These are phyloP conservation scores for Beta lomatogona DNA, from an alignment of 179 eudicot genomes.

Conservation along the genomic window DNA sequence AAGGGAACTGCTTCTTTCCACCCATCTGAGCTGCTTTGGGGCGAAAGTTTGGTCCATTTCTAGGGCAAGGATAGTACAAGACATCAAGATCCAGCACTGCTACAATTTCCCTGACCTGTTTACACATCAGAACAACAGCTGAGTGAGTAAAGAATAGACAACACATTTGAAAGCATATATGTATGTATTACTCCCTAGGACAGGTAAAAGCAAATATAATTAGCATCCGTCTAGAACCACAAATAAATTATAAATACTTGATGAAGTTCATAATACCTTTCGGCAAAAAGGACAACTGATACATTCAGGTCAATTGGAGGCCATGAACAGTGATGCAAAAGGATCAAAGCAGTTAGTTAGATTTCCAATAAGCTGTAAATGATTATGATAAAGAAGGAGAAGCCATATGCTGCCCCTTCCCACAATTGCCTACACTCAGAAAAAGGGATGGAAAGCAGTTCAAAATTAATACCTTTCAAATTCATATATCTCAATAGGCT, in stretches of 20 bases:
- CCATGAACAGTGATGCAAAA: conserved; percentile 20
- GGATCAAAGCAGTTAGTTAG: conserved; percentile 11
- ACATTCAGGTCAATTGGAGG: conserved; percentile 23
- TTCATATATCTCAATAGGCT: conserved; percentile 94
- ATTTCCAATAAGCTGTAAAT: neutral
- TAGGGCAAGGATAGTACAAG: conserved; percentile 88
- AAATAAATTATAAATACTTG: neutral
- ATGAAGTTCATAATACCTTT: conserved; percentile 56
- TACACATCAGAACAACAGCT: conserved; percentile 2
- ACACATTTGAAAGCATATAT: neutral
- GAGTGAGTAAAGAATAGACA: neutral
- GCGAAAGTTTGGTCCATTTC: conserved; percentile 88
- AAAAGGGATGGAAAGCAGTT: conserved; percentile 11
- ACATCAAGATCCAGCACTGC: conserved; percentile 93
- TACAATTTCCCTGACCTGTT: conserved; percentile 92
- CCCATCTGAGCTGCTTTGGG: conserved; percentile 81
- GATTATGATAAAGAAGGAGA: conserved; percentile 10
- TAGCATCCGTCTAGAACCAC: neutral
- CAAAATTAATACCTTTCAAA: conserved; percentile 72
- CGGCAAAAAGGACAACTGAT: conserved; percentile 96
- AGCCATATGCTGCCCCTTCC: neutral
- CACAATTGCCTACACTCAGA: neutral
- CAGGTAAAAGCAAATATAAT: neutral
- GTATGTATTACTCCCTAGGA: neutral
- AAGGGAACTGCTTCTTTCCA: conserved; percentile 90